These are phyloP conservation scores for Pistacia integerrima DNA, from an alignment of 345 rosid species.

Conservation along the genomic window DNA sequence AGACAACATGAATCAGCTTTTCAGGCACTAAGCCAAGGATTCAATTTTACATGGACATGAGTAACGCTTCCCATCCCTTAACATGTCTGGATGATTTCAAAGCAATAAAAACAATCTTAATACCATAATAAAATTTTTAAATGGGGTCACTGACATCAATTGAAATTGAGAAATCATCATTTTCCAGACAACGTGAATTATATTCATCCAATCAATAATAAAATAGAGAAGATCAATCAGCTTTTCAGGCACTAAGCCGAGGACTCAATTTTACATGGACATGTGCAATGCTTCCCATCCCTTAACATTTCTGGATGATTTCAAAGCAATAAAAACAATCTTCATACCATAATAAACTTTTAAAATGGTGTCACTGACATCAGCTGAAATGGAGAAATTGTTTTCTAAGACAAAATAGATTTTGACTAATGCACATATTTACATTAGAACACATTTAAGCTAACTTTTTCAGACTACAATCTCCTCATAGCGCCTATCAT, in stretches of 20 bases:
- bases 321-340: neutral
- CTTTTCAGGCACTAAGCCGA: neutral
- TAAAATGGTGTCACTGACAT: neutral
- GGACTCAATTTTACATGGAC: neutral
- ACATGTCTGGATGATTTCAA: neutral
- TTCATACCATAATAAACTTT: neutral
- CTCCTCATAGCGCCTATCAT: neutral
- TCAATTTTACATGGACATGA: neutral
- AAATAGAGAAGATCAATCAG: neutral
- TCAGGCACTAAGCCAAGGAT: neutral
- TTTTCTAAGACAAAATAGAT: neutral
- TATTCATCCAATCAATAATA: neutral
- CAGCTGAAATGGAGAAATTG: neutral
- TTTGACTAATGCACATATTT: neutral
- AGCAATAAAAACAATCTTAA: neutral
- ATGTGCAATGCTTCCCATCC: neutral
- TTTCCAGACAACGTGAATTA: neutral
- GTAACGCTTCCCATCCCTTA: neutral
- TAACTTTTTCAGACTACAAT: neutral
- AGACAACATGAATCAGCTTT: neutral
- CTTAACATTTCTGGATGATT: neutral
- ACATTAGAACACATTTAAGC: neutral
- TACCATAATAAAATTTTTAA: neutral
- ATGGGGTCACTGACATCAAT: neutral
- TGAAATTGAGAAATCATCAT: neutral